These are phyloP conservation scores for Calonectria montana DNA, from an alignment of 2,329 filamentous ascomycete species.

Conservation along the genomic window DNA sequence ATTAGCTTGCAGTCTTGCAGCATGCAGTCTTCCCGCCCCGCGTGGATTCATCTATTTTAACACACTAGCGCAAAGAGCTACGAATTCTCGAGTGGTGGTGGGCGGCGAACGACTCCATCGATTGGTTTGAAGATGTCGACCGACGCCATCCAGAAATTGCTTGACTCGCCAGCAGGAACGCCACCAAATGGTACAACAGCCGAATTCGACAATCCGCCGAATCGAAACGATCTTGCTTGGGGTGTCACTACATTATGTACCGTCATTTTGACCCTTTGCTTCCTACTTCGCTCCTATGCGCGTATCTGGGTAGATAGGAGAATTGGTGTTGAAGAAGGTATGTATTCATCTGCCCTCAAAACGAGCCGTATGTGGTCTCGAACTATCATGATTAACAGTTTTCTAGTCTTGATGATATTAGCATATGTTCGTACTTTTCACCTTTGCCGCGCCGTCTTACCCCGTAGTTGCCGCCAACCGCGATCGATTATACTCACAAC, in stretches of 20 bases:
- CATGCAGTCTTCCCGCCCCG: not conserved
- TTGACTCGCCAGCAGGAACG: constrained; percentile 14
- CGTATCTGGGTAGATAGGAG: constrained; percentile 9
- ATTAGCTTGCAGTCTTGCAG: not conserved
- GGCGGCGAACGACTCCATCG: not conserved
- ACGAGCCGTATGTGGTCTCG: too few relatives aligned
- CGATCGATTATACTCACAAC: constrained; percentile 1
- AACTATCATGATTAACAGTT: not conserved
- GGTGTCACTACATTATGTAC: constrained; percentile 20
- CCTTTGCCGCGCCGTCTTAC: not conserved
- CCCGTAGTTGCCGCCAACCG: not conserved
- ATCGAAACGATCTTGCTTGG: constrained; percentile 16
- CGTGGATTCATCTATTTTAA: not conserved
- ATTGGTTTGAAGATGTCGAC: not conserved
- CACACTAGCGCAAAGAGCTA: not conserved
- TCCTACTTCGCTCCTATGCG: constrained; percentile 16
- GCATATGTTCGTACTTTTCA: constrained; percentile 11
- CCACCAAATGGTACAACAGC: constrained; percentile 18
- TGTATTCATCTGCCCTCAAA: not conserved
- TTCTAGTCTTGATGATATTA: constrained; percentile 20
- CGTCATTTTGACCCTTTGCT: constrained; percentile 15
- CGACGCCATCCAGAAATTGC: constrained; percentile 11
- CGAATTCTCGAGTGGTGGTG: not conserved
- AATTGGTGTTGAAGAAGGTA: constrained; percentile 18
- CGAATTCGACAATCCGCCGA: constrained; percentile 26